phyloP scores from a whole-genome alignment of 1,139 yeast genomes.

The Blastobotrys illinoisensis region DNA sequence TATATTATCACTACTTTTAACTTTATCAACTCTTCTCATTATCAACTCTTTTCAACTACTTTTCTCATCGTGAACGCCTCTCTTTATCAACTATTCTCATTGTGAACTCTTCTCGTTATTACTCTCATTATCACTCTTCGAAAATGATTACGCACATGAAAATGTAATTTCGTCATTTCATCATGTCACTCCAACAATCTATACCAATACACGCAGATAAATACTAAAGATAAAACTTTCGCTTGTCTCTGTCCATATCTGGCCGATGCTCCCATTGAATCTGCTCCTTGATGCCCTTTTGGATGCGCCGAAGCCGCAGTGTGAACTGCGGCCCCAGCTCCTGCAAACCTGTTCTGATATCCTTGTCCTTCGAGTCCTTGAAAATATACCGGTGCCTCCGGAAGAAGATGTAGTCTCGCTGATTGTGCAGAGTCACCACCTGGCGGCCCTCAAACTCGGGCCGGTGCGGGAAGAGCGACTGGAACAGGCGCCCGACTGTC shows the following conservation, averaged over 20 bases:
- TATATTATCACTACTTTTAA: not conserved
- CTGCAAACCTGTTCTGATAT: slow-evolving; percentile 88
- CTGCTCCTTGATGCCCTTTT: slow-evolving; percentile 86
- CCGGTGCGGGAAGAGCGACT: slow-evolving; percentile 81
- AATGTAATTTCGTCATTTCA: too few relatives aligned
- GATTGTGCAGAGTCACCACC: slow-evolving; percentile 91
- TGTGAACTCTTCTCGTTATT: too few relatives aligned
- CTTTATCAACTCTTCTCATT: too few relatives aligned
- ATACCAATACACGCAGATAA: too few relatives aligned
- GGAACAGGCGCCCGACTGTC: slow-evolving; percentile 87
- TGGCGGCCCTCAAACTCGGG: slow-evolving; percentile 96
- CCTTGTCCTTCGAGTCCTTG: slow-evolving; percentile 45
- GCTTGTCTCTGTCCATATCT: slow-evolving; percentile 94
- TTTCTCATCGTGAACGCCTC: too few relatives aligned
- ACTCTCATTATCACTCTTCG: too few relatives aligned
- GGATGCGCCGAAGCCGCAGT: slow-evolving; percentile 76
- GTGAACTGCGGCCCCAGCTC: slow-evolving; percentile 98
- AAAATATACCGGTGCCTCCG: slow-evolving; percentile 91
- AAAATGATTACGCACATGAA: too few relatives aligned
- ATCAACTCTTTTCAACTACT: too few relatives aligned
- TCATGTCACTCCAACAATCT: too few relatives aligned
- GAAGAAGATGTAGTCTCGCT: slow-evolving; percentile 90
- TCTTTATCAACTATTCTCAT: too few relatives aligned
- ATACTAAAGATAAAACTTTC: slow-evolving; percentile 81
- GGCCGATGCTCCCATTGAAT: slow-evolving; percentile 95